These are phyloP conservation scores for Naganishia friedmannii DNA, from an alignment of 768 basidiomycete genomes.

Conservation along the genomic window DNA sequence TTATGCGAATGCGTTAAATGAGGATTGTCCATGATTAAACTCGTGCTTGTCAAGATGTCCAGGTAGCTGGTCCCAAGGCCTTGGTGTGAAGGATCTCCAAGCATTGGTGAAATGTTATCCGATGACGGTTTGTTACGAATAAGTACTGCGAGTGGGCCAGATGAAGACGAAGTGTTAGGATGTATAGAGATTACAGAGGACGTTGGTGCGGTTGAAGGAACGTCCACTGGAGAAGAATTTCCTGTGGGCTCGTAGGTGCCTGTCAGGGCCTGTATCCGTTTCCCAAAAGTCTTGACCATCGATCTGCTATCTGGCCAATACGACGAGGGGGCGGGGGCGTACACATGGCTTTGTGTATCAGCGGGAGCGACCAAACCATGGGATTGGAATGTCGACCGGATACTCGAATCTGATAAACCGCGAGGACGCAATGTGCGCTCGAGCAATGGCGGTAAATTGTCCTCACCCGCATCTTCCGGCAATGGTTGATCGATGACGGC, in stretches of 20 bases:
- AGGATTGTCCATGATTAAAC: constrained; percentile 13
- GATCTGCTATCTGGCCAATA: constrained; percentile 25
- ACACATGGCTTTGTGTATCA: not conserved
- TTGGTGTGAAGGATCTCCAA: constrained; percentile 3
- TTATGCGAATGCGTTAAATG: constrained; percentile 14
- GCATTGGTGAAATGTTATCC: not conserved
- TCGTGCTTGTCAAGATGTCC: constrained; percentile 22
- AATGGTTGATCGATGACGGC: constrained; percentile 29
- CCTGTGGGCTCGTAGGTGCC: not conserved
- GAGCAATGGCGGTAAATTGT: constrained; percentile 58
- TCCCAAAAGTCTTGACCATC: constrained; percentile 24
- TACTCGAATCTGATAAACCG: constrained; percentile 87
- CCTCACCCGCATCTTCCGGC: constrained; percentile 41
- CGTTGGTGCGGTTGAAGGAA: not conserved
- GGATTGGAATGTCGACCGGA: constrained; percentile 71
- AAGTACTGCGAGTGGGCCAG: not conserved
- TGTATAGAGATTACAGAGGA: not conserved
- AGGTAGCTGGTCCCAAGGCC: constrained; percentile 14
- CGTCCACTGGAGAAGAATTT: not conserved
- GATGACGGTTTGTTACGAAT: not conserved
- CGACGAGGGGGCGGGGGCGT: not conserved
- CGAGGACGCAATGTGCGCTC: constrained; percentile 66
- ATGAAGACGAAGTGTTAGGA: not conserved
- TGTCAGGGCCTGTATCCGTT: constrained; percentile 28
- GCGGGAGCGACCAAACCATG: constrained; percentile 23